Base-by-base conservation (phyloP, 805 yeast species). In the Metschnikowia vanudenii region DNA sequence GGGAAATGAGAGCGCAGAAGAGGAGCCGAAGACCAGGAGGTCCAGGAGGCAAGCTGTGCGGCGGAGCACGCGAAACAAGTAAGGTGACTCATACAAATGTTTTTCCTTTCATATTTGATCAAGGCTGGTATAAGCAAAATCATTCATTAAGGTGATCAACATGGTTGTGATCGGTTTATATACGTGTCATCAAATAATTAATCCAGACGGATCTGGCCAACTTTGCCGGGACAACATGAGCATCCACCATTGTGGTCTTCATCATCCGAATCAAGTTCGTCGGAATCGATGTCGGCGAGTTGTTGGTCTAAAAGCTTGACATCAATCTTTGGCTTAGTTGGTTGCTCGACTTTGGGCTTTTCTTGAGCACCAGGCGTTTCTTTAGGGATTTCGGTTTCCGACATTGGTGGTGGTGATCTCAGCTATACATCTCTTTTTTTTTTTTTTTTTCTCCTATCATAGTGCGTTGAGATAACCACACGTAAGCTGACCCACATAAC, bases 201-300 rank as follows among this genome's bases (percentile, higher is more conserved):
- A 13, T 37, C 19, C 29, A 22, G n/a, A 3, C 50, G 38, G 32
- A 52, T 54, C 14, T 51, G 50, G 14, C 56, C 58, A 7, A 52
- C 53, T 19, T 39, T 37, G 29, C 58, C 56, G 24, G 58, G 49
- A 41, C 58, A 54, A 28, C 58, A 54, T 16, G 46, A 50, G 36
- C 58, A 54, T 20, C 51, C 55, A 9, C 48, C 47, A 19, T 19
- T 11, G 18, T 38, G 43, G 30, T 41, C 45, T 31, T 50, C 58
- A 34, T 52, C 58, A 26, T 54, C 56, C 29, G 55, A 52, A 46
- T 51, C 54, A 30, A 52, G 43, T 32, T 50, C 56, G 37, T 54
- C 56, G 22, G 54, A 51, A 44, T 52, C 55, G 45, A 54, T 47
- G 3, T 54, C 58, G 13, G 58, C 58, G 16, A 54, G 51, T 37